phyloP scores from a whole-genome alignment of 441 rosid genomes.

The Populus hybrid region DNA sequence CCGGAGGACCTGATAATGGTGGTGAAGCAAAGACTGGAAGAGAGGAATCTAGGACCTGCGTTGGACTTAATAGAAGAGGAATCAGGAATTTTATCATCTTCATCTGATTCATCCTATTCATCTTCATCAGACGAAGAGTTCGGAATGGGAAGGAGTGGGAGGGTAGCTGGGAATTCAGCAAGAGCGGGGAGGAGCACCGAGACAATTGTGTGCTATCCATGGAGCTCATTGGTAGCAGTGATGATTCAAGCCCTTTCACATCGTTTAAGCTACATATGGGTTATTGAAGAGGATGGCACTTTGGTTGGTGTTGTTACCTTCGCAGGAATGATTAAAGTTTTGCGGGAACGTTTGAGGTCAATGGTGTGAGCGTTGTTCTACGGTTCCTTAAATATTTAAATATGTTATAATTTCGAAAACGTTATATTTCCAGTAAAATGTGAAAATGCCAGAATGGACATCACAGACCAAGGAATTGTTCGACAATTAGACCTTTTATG shows the following conservation, averaged over 20 bases:
- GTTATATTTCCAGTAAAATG: background rate
- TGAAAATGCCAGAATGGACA: background rate
- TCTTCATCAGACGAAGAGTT: slow-evolving; percentile 56
- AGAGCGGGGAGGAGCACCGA: slow-evolving; percentile 39
- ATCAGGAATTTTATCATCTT: slow-evolving; percentile 21
- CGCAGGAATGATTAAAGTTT: slow-evolving; percentile 47
- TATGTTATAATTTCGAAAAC: background rate
- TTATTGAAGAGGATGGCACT: slow-evolving; percentile 48
- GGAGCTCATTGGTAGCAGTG: slow-evolving; percentile 68
- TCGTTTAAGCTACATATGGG: slow-evolving; percentile 62
- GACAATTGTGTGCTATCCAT: slow-evolving; percentile 48
- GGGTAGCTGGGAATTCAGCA: slow-evolving; percentile 28
- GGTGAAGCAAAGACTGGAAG: slow-evolving; percentile 49
- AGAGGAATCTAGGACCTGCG: slow-evolving; percentile 34
- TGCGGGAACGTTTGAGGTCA: slow-evolving; percentile 40
- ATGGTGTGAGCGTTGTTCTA: slow-evolving; percentile 13
- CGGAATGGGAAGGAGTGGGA: slow-evolving; percentile 31
- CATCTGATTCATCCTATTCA: slow-evolving; percentile 27
- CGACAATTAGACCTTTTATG: background rate
- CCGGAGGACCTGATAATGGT: slow-evolving; percentile 40
- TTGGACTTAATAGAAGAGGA: slow-evolving; percentile 50
- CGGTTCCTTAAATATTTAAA: background rate
- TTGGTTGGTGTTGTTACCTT: slow-evolving; percentile 58
- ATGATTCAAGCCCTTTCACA: slow-evolving; percentile 69
- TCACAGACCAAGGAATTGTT: background rate